phyloP scores from a whole-genome alignment of 306 rosid species.

The Coriaria nepalensis region DNA sequence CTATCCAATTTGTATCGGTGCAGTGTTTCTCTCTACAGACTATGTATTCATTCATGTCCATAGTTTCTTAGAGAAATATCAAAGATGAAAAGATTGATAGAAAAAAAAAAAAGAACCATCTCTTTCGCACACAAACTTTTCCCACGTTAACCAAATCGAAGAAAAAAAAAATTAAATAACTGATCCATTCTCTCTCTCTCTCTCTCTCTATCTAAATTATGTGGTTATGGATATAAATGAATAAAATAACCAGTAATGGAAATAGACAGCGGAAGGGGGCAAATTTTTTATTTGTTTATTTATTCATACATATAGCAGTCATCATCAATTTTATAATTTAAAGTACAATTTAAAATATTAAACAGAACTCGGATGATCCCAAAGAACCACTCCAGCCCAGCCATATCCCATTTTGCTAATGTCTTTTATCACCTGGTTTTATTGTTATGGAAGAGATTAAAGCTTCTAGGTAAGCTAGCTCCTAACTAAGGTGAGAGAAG shows the following conservation, averaged over 20 bases:
- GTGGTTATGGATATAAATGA: no score
- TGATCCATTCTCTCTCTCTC: constrained; percentile 20
- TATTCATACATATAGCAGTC: not conserved
- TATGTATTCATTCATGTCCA: not conserved
- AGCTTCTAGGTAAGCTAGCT: no score
- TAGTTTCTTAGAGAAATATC: not conserved
- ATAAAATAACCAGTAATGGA: constrained; percentile 42
- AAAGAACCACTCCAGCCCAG: no score
- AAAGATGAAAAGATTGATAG: constrained; percentile 8
- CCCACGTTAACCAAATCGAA: constrained; percentile 98
- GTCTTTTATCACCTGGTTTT: constrained; percentile 20
- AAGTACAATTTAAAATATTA: no score
- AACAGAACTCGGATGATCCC: no score
- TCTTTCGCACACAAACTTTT: constrained; percentile 64
- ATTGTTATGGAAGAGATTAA: constrained; percentile 14
- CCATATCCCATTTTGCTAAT: no score
- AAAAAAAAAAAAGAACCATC: constrained; percentile 36
- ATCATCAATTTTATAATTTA: no score
- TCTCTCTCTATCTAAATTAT: not conserved
- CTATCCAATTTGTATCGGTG: no score
- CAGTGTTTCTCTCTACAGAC: constrained; percentile 21
- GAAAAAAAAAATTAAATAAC: constrained; percentile 21
- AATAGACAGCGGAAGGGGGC: constrained; percentile 46
- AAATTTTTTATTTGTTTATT: constrained; percentile 18
- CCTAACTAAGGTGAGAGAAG: not conserved